Evolutionary conservation across 1,139 yeast genomes (phyloP).

Genomic region (Saccharomyces hybrid): DNA sequence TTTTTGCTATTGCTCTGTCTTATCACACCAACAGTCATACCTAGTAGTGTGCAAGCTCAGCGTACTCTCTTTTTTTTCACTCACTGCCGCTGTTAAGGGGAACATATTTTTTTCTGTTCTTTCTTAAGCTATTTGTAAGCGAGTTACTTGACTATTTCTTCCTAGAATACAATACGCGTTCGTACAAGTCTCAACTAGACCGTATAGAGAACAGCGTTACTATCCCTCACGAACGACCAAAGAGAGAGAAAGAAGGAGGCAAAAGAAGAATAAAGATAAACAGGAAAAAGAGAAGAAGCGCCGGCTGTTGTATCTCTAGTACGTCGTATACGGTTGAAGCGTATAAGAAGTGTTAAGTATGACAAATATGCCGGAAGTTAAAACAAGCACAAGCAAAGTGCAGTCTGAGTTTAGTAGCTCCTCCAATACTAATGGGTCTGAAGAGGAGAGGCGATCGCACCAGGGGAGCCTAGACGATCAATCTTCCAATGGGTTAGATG

Average conservation of each 20-base stretch:
- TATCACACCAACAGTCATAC: too few relatives aligned
- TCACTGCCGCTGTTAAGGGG: background rate
- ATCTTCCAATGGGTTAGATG: too few relatives aligned
- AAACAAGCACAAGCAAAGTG: background rate
- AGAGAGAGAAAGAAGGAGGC: too few relatives aligned
- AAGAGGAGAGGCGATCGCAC: constrained; percentile 1
- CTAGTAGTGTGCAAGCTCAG: background rate
- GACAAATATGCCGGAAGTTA: background rate
- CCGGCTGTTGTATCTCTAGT: background rate
- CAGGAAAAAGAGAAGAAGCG: too few relatives aligned
- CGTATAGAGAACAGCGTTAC: background rate
- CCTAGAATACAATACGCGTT: background rate
- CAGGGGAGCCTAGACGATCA: background rate
- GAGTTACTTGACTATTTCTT: background rate
- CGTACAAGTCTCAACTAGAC: background rate
- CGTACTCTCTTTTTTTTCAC: background rate
- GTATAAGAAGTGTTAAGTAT: background rate
- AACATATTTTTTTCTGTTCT: background rate
- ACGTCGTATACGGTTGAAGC: background rate
- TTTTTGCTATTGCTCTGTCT: too few relatives aligned
- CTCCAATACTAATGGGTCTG: background rate
- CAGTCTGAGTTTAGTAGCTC: background rate
- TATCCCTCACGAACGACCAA: too few relatives aligned
- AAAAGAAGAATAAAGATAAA: too few relatives aligned
- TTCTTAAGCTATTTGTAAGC: background rate